These are phyloP conservation scores for Lithohypha guttulata DNA, from an alignment of 2,329 filamentous ascomycete species.

Conservation along the genomic window DNA sequence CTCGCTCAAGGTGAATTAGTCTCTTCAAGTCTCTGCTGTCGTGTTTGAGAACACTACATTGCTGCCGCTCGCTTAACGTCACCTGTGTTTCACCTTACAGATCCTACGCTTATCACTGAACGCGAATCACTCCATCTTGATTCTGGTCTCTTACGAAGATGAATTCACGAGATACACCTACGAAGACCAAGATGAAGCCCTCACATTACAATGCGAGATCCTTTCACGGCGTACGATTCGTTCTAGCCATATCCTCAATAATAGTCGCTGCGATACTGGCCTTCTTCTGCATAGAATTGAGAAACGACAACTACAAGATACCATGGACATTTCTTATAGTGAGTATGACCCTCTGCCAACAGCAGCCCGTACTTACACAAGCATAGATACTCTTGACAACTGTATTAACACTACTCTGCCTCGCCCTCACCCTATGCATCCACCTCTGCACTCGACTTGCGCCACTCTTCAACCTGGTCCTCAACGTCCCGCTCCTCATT, in stretches of 20 bases:
- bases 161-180: background rate
- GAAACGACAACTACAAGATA: conserved; percentile 39
- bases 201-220: conserved; percentile 31
- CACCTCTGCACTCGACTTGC: conserved; percentile 44
- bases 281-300: conserved; percentile 46
- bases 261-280: conserved; percentile 45
- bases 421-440: conserved; percentile 39
- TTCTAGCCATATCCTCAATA: conserved; percentile 41
- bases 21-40: no score
- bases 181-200: conserved; percentile 15
- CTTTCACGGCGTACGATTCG: conserved; percentile 31
- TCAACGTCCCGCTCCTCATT: conserved; percentile 39
- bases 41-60: no score
- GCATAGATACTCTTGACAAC: conserved; percentile 42
- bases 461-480: conserved; percentile 39
- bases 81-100: no score
- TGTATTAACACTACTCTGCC: conserved; percentile 41
- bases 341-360: conserved; percentile 24
- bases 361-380: background rate
- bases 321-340: conserved; percentile 53
- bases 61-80: no score
- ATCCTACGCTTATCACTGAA: no score
- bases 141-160: background rate
- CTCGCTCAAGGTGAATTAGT: no score
- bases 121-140: no score